Evolutionary conservation across 495 filamentous ascomycete species (phyloP), one percentile per base, ranked within the genome.

Genomic region (Penicillium cosmopolitanum): DNA sequence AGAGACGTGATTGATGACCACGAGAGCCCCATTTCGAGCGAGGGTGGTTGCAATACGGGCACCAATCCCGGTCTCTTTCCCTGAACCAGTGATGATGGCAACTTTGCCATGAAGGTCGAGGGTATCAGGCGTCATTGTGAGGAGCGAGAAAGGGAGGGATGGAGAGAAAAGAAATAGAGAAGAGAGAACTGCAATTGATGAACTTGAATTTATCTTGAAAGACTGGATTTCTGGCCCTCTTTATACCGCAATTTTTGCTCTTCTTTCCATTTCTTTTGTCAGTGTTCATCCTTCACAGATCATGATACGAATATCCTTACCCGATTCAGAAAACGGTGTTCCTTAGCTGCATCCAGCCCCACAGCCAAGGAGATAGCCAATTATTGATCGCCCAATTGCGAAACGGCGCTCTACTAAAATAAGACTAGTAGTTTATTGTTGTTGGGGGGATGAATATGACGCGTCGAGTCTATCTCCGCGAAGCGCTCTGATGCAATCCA

Each of bases 51-150:
- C 79, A 47, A 81, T 79, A 7, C 65, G 73, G 4, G 76, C 76
- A 2, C 80, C 79, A 35, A 83, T 81, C 28, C 79, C 80, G 52
- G 65, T 78, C 21, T 72, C 66, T 48, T 48, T 60, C 52, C 67
- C 78, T 57, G 61, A 80, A 18, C 80, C 80, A 8, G 80, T 85
- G 56, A 85, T 64, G 12, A 84, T 77, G 62, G 80, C 81, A 28
- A 75, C 63, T 65, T 83, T 84, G 50, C 77, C 78, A 11, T 65
- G 28, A 15, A 84, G 76, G 8, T 75, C 80, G 2, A 62, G 54
- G n/a, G 48, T 62, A 19, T 62, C 60, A 18, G 54, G 25, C 13
- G 42, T 23, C 60, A 62, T 62, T 34, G 21, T 11, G 11, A 42
- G 16, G 19, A 21, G 21, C 4, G 19, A 25, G 15, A 46, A 19